Evolutionary conservation across 371 early-diverging fungal species (phyloP).

Genomic region (Zychaea mexicana): DNA sequence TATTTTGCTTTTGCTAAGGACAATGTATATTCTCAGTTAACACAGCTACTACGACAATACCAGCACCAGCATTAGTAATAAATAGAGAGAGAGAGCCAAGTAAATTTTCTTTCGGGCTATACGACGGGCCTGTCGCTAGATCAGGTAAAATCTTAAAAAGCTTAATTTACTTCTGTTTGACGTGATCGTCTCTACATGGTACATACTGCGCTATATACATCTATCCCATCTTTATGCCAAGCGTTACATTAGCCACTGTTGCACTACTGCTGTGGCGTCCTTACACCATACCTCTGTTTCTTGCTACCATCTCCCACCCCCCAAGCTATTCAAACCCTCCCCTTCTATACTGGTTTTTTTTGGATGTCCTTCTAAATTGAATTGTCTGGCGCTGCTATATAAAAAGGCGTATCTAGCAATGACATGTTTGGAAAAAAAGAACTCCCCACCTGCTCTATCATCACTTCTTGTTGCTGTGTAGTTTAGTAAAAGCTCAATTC

Average conservation of each 20-base stretch:
- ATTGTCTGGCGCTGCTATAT: not conserved
- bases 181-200: constrained; percentile 3
- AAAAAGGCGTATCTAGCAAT: not conserved
- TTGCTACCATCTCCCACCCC: not conserved
- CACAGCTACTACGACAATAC: no score
- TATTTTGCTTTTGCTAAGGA: no score
- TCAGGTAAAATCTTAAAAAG: constrained; percentile 8
- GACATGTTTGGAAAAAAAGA: no score
- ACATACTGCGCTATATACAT: not conserved
- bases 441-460: no score
- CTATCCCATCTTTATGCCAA: not conserved
- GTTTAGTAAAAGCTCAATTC: no score
- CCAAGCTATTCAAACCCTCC: no score
- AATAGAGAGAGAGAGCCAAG: not conserved
- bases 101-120: not conserved
- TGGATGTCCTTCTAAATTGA: no score
- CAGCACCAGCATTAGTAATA: no score
- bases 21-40: no score
- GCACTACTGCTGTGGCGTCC: constrained; percentile 4
- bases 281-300: not conserved
- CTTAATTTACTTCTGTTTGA: constrained; percentile 3
- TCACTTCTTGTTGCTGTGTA: no score
- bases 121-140: not conserved
- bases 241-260: constrained; percentile 12
- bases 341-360: no score